A percentile compares a stretch with the other conserved stretches of the same genome.
Evolutionary conservation across 2,329 filamentous ascomycete species (phyloP).

Genomic region (Colletotrichum australisinense): DNA sequence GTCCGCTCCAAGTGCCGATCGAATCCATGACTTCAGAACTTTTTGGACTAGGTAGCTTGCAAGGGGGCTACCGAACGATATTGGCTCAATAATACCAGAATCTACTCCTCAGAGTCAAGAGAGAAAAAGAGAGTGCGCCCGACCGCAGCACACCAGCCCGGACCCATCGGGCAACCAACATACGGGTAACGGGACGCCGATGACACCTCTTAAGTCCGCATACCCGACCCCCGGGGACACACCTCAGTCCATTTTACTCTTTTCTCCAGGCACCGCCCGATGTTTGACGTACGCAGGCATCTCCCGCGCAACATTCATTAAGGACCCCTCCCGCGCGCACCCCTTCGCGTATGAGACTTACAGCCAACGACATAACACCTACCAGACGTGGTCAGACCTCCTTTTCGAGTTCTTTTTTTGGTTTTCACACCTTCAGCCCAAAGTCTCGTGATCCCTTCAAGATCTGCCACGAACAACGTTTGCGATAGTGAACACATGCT

Average conservation of each 20-base stretch:
- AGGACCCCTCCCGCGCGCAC: background rate
- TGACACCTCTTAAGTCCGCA: slow-evolving; percentile 24
- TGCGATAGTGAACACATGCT: background rate
- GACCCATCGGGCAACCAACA: slow-evolving; percentile 18
- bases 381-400: background rate
- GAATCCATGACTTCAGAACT: slow-evolving; percentile 31
- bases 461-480: background rate
- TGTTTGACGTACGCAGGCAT: slow-evolving; percentile 19
- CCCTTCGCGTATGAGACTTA: background rate
- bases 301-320: slow-evolving; percentile 13
- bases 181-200: slow-evolving; percentile 20
- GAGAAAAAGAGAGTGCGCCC: background rate
- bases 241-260: background rate
- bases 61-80: background rate
- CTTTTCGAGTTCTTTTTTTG: background rate
- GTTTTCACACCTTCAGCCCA: too few relatives aligned
- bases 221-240: slow-evolving; percentile 1
- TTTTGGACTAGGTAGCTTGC: background rate
- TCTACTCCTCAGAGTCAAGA: background rate
- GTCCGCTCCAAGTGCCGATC: slow-evolving; percentile 28
- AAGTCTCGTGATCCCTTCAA: background rate
- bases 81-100: background rate
- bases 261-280: slow-evolving; percentile 28
- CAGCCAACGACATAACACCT: background rate
- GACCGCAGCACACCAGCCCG: slow-evolving; percentile 5